phyloP scores from a whole-genome alignment of 148 eudicot genomes.

The Chenopodium berlandieri region DNA sequence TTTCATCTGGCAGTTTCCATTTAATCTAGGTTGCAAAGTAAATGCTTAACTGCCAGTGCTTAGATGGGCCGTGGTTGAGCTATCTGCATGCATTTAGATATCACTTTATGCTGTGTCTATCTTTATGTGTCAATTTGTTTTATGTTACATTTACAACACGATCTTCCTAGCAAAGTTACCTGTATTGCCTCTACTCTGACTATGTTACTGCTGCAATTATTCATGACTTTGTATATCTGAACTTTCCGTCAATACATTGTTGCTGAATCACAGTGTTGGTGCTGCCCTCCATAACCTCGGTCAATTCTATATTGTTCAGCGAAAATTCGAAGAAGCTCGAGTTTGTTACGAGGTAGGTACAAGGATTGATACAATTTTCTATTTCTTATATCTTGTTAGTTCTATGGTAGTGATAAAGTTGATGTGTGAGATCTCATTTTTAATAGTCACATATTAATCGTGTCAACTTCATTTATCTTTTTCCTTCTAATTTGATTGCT shows the following conservation, averaged over 20 bases:
- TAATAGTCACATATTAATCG: not conserved
- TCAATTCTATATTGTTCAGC: conserved; percentile 70
- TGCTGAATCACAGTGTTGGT: conserved; percentile 55
- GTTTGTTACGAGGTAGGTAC: conserved; percentile 70
- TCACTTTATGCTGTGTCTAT: not conserved
- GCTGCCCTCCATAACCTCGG: conserved; percentile 97
- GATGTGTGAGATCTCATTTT: not conserved
- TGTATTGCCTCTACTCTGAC: not conserved
- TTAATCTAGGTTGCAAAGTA: not conserved
- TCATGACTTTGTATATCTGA: not conserved
- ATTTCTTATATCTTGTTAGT: not conserved
- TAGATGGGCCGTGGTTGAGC: not conserved
- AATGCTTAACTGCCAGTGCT: not conserved
- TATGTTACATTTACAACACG: not conserved
- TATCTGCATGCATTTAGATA: not conserved
- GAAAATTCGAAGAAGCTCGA: conserved; percentile 72
- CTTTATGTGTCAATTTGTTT: not conserved
- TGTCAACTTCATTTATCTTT: not conserved
- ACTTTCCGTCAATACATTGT: not conserved
- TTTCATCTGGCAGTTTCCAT: not conserved
- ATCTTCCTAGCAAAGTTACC: not conserved
- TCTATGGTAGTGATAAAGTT: not conserved
- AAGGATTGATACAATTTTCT: not conserved
- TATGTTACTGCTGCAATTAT: not conserved
- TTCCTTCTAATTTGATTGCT: not conserved